Evolutionary conservation across 2,329 filamentous ascomycete species (phyloP).

Genomic region (Lasiodiplodia sp.): DNA sequence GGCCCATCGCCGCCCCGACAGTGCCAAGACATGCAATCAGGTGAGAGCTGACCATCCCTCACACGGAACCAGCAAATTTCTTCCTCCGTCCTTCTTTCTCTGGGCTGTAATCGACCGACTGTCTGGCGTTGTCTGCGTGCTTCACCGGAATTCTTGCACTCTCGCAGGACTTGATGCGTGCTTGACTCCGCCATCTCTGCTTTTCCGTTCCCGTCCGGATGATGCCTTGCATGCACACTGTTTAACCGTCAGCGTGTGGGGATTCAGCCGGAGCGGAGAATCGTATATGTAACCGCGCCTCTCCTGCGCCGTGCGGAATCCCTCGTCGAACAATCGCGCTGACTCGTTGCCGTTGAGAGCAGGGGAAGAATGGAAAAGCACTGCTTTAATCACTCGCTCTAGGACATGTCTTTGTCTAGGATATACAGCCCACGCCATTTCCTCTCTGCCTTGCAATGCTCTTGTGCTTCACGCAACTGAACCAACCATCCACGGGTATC

Average conservation of each 20-base stretch:
- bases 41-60: constrained; percentile 6
- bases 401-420: constrained; percentile 20
- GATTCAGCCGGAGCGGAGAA: background rate
- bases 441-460: background rate
- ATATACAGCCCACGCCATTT: constrained; percentile 2
- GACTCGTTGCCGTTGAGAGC: background rate
- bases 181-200: background rate
- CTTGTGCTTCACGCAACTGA: background rate
- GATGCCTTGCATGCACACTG: background rate
- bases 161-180: background rate
- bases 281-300: constrained; percentile 1
- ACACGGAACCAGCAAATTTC: background rate
- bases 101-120: background rate
- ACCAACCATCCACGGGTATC: constrained; percentile 8
- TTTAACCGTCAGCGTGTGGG: background rate
- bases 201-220: background rate
- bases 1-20: constrained; percentile 4
- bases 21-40: background rate
- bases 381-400: constrained; percentile 3
- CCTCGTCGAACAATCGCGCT: background rate
- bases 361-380: background rate
- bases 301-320: background rate
- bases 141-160: background rate
- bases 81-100: background rate
- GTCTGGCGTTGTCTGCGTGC: background rate